A percentile compares a stretch with the other conserved stretches of the same genome.
phyloP scores from a whole-genome alignment of 495 filamentous ascomycete species.

The Evernia prunastri region DNA sequence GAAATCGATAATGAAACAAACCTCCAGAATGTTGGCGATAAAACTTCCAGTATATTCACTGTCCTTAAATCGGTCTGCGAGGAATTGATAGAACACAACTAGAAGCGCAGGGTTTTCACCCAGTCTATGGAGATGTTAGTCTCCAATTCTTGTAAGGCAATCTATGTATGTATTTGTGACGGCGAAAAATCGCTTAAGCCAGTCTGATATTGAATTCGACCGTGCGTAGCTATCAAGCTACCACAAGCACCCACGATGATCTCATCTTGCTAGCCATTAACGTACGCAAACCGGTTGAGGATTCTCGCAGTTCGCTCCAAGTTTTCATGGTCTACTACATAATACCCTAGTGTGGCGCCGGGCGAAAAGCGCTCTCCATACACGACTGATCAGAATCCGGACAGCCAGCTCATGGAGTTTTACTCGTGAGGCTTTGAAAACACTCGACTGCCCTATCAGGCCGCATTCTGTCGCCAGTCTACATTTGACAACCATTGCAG shows the following conservation, averaged over 20 bases:
- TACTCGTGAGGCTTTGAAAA: background rate
- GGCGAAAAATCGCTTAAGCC: background rate
- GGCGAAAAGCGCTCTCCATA: slow-evolving; percentile 1
- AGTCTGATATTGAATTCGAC: background rate
- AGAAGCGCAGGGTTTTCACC: slow-evolving; percentile 52
- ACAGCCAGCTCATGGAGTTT: background rate
- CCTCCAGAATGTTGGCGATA: slow-evolving; percentile 57
- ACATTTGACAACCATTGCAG: background rate
- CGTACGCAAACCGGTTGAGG: background rate
- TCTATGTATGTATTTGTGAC: background rate
- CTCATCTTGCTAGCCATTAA: background rate
- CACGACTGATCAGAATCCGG: background rate
- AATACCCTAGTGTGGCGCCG: background rate
- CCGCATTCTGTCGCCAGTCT: background rate
- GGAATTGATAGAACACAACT: slow-evolving; percentile 53
- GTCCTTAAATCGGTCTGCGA: slow-evolving; percentile 59
- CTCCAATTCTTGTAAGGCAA: slow-evolving; percentile 15
- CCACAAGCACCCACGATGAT: background rate
- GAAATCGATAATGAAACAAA: slow-evolving; percentile 26
- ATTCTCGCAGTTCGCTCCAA: background rate
- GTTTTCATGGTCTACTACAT: background rate
- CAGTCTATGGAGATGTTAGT: slow-evolving; percentile 40
- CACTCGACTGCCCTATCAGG: background rate
- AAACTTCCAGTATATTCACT: slow-evolving; percentile 59
- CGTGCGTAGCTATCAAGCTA: background rate